Conservation (phyloP, 176 grass and related monocot species). For the Juncus effusus region DNA sequence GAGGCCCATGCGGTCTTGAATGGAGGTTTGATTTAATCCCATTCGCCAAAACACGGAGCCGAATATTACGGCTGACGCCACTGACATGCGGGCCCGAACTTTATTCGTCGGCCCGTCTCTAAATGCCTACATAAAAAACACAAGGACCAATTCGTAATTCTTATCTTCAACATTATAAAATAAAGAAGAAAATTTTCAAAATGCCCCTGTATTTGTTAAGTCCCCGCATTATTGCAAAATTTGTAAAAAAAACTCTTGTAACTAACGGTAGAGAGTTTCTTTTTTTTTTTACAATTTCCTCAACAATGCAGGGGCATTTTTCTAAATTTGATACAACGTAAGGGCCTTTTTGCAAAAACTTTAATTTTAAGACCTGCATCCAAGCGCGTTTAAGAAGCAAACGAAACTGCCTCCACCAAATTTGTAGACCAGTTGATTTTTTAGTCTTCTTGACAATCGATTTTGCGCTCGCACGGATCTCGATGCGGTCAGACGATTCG, state of each 20-base stretch:
- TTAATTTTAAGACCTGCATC: constrained; percentile 71
- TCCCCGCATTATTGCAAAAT: too few relatives aligned
- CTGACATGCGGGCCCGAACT: constrained; percentile 88
- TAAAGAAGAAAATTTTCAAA: too few relatives aligned
- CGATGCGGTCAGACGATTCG: constrained; percentile 14
- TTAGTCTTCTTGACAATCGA: constrained; percentile 37
- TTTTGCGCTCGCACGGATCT: constrained; percentile 49
- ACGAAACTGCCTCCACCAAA: constrained; percentile 79
- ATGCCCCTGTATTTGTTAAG: too few relatives aligned
- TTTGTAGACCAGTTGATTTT: not conserved
- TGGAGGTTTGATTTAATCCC: constrained; percentile 84
- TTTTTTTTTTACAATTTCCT: too few relatives aligned
- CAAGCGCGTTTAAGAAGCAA: constrained; percentile 93
- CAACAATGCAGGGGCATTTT: too few relatives aligned
- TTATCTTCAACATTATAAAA: too few relatives aligned
- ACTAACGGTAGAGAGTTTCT: too few relatives aligned
- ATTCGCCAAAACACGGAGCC: constrained; percentile 96
- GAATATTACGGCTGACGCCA: constrained; percentile 97
- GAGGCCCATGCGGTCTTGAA: constrained; percentile 94
- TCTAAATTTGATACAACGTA: too few relatives aligned
- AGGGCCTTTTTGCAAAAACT: not conserved
- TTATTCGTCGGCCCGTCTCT: constrained; percentile 98
- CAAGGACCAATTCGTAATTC: too few relatives aligned
- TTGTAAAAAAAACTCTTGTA: too few relatives aligned
- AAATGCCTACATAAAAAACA: constrained; percentile 50